phyloP scores from a whole-genome alignment of 1,139 yeast species.

The Yamadazyma sp. region DNA sequence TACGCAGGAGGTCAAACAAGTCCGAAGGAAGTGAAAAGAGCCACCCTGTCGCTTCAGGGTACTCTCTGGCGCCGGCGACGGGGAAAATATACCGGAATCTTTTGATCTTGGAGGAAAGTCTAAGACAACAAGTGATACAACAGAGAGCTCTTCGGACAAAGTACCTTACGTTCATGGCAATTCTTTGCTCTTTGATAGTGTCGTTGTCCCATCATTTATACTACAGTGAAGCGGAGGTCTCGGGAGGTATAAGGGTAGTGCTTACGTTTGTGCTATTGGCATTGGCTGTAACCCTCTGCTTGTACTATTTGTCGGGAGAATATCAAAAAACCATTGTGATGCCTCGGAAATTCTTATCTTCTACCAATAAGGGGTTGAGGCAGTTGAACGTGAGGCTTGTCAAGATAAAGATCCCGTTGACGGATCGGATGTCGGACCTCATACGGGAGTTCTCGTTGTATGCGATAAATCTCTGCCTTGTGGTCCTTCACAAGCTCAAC shows the following conservation, averaged over 20 bases:
- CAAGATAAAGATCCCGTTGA: slow-evolving; percentile 60
- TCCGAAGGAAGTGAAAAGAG: slow-evolving; percentile 32
- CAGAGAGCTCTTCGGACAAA: slow-evolving; percentile 70
- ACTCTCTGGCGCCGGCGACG: slow-evolving; percentile 53
- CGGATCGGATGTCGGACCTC: slow-evolving; percentile 52
- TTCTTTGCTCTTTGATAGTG: slow-evolving; percentile 45
- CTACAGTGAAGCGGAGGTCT: slow-evolving; percentile 30
- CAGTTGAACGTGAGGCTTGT: slow-evolving; percentile 79
- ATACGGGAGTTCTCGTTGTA: slow-evolving; percentile 40
- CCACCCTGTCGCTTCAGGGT: slow-evolving; percentile 32
- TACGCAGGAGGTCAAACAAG: slow-evolving; percentile 30
- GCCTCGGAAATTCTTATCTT: slow-evolving; percentile 74
- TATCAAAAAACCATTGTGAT: slow-evolving; percentile 80
- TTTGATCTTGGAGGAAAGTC: slow-evolving; percentile 78
- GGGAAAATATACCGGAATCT: slow-evolving; percentile 79
- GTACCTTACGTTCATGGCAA: slow-evolving; percentile 68
- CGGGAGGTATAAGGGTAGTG: slow-evolving; percentile 33
- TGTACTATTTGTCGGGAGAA: slow-evolving; percentile 88
- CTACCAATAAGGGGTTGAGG: slow-evolving; percentile 84
- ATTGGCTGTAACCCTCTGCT: slow-evolving; percentile 63
- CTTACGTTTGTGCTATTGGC: slow-evolving; percentile 67
- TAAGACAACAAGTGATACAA: slow-evolving; percentile 76
- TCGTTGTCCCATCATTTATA: slow-evolving; percentile 43
- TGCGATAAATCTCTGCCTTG: slow-evolving; percentile 26
- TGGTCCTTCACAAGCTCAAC: slow-evolving; percentile 34